phyloP scores from a whole-genome alignment of 257 asterid species.

The Jaltomata sinuosa region DNA sequence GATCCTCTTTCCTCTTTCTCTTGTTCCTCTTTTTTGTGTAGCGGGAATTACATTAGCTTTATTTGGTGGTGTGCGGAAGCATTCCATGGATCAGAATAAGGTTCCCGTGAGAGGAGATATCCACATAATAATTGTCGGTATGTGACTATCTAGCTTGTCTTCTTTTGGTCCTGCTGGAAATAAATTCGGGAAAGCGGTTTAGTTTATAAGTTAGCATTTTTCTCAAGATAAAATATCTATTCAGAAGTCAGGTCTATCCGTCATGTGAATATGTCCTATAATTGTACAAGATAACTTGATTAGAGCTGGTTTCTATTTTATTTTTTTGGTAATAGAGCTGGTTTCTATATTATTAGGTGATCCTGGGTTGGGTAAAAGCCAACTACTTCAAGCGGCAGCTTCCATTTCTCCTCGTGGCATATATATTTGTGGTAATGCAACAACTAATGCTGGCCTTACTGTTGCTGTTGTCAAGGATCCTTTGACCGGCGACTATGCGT shows the following conservation, averaged over 20 bases:
- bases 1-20: neutral
- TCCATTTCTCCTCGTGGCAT: slow-evolving; percentile 98
- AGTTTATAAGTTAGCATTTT: neutral
- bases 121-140: slow-evolving; percentile 88
- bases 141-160: slow-evolving; percentile 2
- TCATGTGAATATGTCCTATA: neutral
- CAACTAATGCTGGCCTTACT: slow-evolving; percentile 97
- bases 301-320: neutral
- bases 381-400: slow-evolving; percentile 96
- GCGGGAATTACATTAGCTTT: slow-evolving; percentile 81
- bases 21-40: slow-evolving; percentile 13
- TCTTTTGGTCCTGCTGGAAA: neutral
- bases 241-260: neutral
- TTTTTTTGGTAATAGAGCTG: neutral
- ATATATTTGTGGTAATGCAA: slow-evolving; percentile 93
- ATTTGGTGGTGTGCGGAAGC: slow-evolving; percentile 92
- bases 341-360: slow-evolving; percentile 42
- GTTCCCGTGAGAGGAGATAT: slow-evolving; percentile 99
- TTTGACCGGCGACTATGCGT: slow-evolving; percentile 87
- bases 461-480: slow-evolving; percentile 97
- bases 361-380: slow-evolving; percentile 98
- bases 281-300: neutral
- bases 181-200: neutral
- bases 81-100: slow-evolving; percentile 93
- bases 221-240: neutral